These are phyloP conservation scores for Urtica urens DNA, from an alignment of 306 rosid genomes.

Conservation along the genomic window DNA sequence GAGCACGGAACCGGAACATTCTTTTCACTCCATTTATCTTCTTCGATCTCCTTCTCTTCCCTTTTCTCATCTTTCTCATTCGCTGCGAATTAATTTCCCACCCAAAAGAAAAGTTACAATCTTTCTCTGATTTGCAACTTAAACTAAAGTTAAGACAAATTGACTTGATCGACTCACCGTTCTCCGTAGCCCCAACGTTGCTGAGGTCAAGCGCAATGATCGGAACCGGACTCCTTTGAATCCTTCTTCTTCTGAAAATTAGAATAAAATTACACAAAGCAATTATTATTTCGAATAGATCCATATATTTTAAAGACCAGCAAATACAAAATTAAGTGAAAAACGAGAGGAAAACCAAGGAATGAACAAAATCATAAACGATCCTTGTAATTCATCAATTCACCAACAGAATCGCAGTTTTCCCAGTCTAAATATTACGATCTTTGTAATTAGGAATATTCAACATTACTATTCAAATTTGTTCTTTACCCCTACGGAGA, in stretches of 20 bases:
- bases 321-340: no score
- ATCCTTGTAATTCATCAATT: no score
- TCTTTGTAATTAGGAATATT: no score
- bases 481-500: neutral
- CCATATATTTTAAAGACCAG: no score
- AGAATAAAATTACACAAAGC: neutral
- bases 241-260: slow-evolving; percentile 65
- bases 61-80: slow-evolving; percentile 23
- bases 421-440: no score
- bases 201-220: slow-evolving; percentile 59
- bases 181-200: slow-evolving; percentile 33
- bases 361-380: no score
- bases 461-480: no score
- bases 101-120: neutral
- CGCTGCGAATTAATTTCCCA: slow-evolving; percentile 21
- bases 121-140: neutral
- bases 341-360: no score
- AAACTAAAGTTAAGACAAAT: neutral
- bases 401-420: no score
- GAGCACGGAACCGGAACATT: slow-evolving; percentile 26
- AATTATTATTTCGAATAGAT: no score
- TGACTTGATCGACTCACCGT: slow-evolving; percentile 26
- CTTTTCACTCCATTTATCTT: slow-evolving; percentile 19
- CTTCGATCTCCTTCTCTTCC: slow-evolving; percentile 23
- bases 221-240: slow-evolving; percentile 42